Evolutionary conservation across 768 basidiomycete genomes (phyloP).

Genomic region (Collybiopsis luxurians): DNA sequence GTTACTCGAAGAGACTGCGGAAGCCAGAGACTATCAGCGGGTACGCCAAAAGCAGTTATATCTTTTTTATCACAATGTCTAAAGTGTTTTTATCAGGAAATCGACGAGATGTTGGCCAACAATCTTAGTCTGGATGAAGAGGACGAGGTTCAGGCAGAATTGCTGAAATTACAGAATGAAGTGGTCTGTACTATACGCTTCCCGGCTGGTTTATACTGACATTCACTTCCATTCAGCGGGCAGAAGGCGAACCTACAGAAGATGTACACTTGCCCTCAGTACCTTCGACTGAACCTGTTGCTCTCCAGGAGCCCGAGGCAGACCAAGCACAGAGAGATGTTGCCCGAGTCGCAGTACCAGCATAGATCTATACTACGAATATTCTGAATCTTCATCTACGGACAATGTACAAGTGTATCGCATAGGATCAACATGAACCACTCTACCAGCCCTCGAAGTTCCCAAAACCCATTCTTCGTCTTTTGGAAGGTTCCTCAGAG

Average conservation of each 20-base stretch:
- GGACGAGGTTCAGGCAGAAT: constrained; percentile 86
- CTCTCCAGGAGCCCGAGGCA: constrained; percentile 11
- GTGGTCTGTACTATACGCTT: constrained; percentile 37
- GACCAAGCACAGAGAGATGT: constrained; percentile 8
- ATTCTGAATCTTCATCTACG: background rate
- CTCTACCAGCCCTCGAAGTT: constrained; percentile 81
- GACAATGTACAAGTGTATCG: background rate
- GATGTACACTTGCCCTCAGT: constrained; percentile 48
- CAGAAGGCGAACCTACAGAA: constrained; percentile 22
- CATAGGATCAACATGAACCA: background rate
- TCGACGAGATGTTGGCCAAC: constrained; percentile 82
- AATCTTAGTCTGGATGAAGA: constrained; percentile 87
- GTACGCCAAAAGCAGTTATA: constrained; percentile 34
- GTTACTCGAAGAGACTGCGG: constrained; percentile 87
- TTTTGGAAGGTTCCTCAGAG: constrained; percentile 52
- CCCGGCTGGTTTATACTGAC: constrained; percentile 4
- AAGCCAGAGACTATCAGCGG: constrained; percentile 88
- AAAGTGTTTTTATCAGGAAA: constrained; percentile 65
- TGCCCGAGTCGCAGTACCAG: constrained; percentile 31
- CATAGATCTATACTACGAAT: constrained; percentile 14
- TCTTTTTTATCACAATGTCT: constrained; percentile 1
- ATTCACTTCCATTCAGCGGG: constrained; percentile 22
- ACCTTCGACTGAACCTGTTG: constrained; percentile 44
- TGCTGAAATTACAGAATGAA: constrained; percentile 64
- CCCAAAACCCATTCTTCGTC: constrained; percentile 86